These are phyloP conservation scores for Globisporangium echinulatum DNA, from an alignment of 352 stramenopile genomes.

Conservation along the genomic window DNA sequence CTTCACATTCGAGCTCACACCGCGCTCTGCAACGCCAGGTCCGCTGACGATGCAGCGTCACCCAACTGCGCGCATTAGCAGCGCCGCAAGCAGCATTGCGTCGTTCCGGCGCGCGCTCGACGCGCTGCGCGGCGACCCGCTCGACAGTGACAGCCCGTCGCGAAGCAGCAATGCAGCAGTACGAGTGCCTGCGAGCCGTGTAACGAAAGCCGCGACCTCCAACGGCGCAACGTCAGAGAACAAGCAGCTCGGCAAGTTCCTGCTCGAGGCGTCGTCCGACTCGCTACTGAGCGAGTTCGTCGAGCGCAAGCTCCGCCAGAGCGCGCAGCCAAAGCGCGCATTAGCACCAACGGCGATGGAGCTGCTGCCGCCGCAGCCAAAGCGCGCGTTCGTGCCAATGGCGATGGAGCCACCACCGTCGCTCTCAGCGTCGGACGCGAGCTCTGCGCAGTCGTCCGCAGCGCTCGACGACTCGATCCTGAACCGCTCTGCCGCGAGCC, in stretches of 20 bases:
- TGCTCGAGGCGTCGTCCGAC: constrained; percentile 49
- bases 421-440: constrained; percentile 23
- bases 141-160: neutral
- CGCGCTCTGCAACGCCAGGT: neutral
- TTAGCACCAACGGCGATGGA: neutral
- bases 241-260: constrained; percentile 32
- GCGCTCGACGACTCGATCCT: constrained; percentile 30
- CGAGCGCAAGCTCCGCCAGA: constrained; percentile 50
- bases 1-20: constrained; percentile 49
- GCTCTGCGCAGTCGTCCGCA: constrained; percentile 18
- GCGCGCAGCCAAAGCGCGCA: neutral
- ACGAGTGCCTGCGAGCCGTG: neutral
- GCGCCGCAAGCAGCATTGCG: constrained; percentile 7
- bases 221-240: constrained; percentile 12
- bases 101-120: constrained; percentile 49
- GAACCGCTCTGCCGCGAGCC: constrained; percentile 4
- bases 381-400: constrained; percentile 2
- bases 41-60: neutral
- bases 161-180: neutral
- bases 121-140: constrained; percentile 34
- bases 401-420: constrained; percentile 41
- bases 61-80: constrained; percentile 1
- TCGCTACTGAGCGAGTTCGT: constrained; percentile 55
- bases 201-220: neutral
- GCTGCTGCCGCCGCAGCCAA: neutral